Evolutionary conservation across 2,329 filamentous ascomycete species (phyloP), one percentile per base, ranked within the genome.

Genomic region (Ophiostoma ulmi): DNA sequence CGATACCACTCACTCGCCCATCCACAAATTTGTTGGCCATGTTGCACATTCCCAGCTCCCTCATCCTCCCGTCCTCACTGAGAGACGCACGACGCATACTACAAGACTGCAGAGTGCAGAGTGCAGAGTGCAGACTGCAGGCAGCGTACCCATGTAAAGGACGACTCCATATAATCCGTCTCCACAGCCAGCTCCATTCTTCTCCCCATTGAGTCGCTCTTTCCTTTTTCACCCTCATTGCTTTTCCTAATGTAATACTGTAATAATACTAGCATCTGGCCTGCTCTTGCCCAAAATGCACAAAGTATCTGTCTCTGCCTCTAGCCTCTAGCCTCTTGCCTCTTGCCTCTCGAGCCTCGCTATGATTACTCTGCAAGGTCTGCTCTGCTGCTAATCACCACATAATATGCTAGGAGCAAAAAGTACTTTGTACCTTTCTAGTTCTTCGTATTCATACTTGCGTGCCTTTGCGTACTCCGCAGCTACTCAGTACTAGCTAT

Each of bases 101-200:
- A 44, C 52, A 20, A 31, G 31, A 31, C 52, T 11, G 26, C 35
- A n/a, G n/a, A n/a, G n/a, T n/a, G 11, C 22, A 31, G 6, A 61
- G 1, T 55, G 22, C 11, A 26, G 22, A 14, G 13, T 35, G 26
- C 20, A 11, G n/a, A 55, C 52, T n/a, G 52, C 52, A 55, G 52
- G 20, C 52, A 11, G 26, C 26, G 55, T 35, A 63, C 58, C 63
- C 63, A 22, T 65, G 63, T 13, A 65, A 39, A 65, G 20, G 63
- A 65, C 35, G 36, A 41, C 35, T n/a, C 61, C 61, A 64, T 65
- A 41, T 22, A 22, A 13, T 7, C 13, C 35, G 63, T 65, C 63
- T 65, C 63, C 63, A 65, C 63, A 65, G 63, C 63, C 36, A 65
- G 36, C 63, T 39, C 63, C 63, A 65, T 65, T 39, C 63, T 65